Base-by-base conservation (phyloP, 371 early-diverging fungal species). In the Chytridium lagenaria region DNA sequence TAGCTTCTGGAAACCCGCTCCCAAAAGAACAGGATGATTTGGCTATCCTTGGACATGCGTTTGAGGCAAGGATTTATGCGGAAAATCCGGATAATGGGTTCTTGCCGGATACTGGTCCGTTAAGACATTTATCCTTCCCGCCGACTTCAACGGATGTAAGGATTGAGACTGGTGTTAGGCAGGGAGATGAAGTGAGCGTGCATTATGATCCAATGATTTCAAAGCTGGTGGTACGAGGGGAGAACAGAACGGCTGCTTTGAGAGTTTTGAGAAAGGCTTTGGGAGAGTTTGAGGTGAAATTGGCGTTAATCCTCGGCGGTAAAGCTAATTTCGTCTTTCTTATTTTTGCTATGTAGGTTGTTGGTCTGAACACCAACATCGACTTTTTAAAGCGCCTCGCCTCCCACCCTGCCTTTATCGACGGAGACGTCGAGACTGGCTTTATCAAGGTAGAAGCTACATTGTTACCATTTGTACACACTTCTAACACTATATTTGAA, bases 161-260 rank as follows among this genome's bases (percentile, higher is more conserved):
- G 34, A 80, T 96, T 50, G 98, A 98, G 81, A 96, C 97, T 1
- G 97, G 97, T 50, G 96, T 97, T 66, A 81, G 91, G 30, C 87
- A 94, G 78, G 98, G 97, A 16, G 96, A 96, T 77, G 86, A 91
- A 64, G 93, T 98, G 77, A 91, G 90, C 38, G 95, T 98, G 0
- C 90, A 96, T 79, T 97, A 97, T 73, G 99, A 90, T 76, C 98
- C 98, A 63, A 98, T 98, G 96, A 98, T 98, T 55, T 93, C 97
- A 59, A 98, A 99, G 80, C 84, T 98, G 51, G 92, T 98, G 59
- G 95, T 95, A 31, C 88, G 87, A 37, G 96, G 95, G 33, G 81
- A 87, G 40, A 91, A 95, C 82, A 91, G 99, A 68, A 86, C 87
- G 26, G 93, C 90, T 50, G 96, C 97, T 0, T 83, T 97, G 67